Percentiles rank a stretch among this genome's conserved stretches.
These are phyloP conservation scores for Didymella lethalis DNA, from an alignment of 2,329 filamentous ascomycete species.

Conservation along the genomic window DNA sequence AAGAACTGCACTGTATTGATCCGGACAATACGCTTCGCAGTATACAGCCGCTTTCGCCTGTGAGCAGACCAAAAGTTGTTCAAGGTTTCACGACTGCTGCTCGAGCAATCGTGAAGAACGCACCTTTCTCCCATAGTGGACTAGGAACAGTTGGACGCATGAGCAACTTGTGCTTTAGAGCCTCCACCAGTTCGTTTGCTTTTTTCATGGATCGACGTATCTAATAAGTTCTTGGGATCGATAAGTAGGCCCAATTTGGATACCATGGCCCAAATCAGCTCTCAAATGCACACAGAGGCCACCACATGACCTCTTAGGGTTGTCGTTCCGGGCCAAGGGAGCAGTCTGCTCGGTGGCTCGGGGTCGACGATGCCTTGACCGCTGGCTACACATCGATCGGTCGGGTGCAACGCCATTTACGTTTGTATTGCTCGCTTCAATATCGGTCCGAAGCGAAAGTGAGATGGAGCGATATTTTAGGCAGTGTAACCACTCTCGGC, in stretches of 20 bases:
- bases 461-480: conserved; percentile 1
- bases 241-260: conserved; percentile 6
- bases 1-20: not conserved
- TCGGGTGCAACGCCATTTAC: not conserved
- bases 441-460: conserved; percentile 3
- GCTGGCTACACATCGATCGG: not conserved
- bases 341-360: not conserved
- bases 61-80: not conserved
- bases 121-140: not conserved
- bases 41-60: not conserved
- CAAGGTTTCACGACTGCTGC: not conserved
- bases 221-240: not conserved
- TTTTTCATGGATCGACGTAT: not conserved
- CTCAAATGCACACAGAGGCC: not conserved
- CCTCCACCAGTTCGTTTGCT: not conserved
- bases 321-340: not conserved
- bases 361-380: not conserved
- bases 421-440: not conserved
- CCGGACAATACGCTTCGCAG: not conserved
- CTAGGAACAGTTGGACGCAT: not conserved
- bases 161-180: not conserved
- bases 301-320: not conserved
- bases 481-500: conserved; percentile 8
- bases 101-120: not conserved
- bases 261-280: not conserved